Conservation (phyloP, 2,329 filamentous ascomycete genomes). For the Fusarium domesticum region DNA sequence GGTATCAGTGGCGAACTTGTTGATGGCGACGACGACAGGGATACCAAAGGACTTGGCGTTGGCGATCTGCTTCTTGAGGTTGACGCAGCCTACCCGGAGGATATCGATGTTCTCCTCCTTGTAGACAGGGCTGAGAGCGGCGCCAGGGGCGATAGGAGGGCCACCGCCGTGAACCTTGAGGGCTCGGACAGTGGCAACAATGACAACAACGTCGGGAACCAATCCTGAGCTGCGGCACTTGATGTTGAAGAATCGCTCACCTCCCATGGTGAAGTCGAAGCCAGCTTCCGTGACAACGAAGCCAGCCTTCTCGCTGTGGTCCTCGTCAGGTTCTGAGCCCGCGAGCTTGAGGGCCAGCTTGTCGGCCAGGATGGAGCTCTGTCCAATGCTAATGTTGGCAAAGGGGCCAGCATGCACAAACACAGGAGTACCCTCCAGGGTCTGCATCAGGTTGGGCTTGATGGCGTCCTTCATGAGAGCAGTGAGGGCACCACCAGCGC, state of each 20-base stretch:
- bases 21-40: constrained; percentile 94
- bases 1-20: constrained; percentile 92
- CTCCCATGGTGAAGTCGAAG: constrained; percentile 99
- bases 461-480: constrained; percentile 97
- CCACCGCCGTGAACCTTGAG: constrained; percentile 97
- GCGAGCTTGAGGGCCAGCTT: constrained; percentile 94
- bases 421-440: constrained; percentile 91
- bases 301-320: constrained; percentile 76
- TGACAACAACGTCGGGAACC: constrained; percentile 86
- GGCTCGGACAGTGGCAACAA: constrained; percentile 92
- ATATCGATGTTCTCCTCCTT: constrained; percentile 91
- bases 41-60: constrained; percentile 89
- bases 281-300: constrained; percentile 96
- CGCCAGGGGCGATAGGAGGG: constrained; percentile 87
- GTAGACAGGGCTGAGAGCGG: constrained; percentile 82
- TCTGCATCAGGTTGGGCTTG: constrained; percentile 99
- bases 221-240: constrained; percentile 96
- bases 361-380: constrained; percentile 91
- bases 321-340: constrained; percentile 88
- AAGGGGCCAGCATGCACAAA: constrained; percentile 98
- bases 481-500: constrained; percentile 85
- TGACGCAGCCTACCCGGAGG: constrained; percentile 84
- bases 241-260: constrained; percentile 99
- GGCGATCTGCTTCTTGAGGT: constrained; percentile 90
- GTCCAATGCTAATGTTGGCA: constrained; percentile 96